These are phyloP conservation scores for Neurospora africana DNA, from an alignment of 495 filamentous ascomycete genomes.

Conservation along the genomic window DNA sequence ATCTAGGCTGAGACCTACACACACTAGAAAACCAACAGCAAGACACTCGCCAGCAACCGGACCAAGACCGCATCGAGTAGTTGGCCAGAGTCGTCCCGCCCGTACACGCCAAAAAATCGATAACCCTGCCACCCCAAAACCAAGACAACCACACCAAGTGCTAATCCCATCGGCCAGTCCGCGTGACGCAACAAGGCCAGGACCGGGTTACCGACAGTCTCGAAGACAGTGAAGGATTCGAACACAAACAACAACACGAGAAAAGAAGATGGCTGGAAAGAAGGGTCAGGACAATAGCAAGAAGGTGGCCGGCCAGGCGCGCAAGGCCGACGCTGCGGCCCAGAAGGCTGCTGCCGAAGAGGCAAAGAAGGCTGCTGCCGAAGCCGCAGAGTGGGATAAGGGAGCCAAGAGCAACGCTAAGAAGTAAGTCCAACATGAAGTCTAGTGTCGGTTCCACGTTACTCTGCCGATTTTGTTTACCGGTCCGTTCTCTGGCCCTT, in stretches of 20 bases:
- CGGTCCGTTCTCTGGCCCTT: not conserved
- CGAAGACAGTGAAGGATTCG: not conserved
- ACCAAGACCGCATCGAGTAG: not conserved
- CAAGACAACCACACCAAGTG: not conserved
- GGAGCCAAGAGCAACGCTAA: constrained; percentile 75
- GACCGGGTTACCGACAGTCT: not conserved
- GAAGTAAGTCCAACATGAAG: constrained; percentile 49
- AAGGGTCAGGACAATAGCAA: constrained; percentile 65
- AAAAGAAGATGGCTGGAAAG: constrained; percentile 62
- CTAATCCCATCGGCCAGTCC: not conserved
- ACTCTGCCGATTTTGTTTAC: not conserved
- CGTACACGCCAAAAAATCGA: not conserved
- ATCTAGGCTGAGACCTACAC: not conserved
- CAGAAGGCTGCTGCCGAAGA: constrained; percentile 62
- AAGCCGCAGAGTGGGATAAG: constrained; percentile 73
- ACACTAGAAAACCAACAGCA: not conserved
- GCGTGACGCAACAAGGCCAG: not conserved
- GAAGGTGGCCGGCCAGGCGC: constrained; percentile 81
- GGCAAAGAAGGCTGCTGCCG: constrained; percentile 53
- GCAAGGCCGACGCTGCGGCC: constrained; percentile 83
- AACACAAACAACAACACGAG: constrained; percentile 24
- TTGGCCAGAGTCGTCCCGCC: not conserved
- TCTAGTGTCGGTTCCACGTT: constrained; percentile 1
- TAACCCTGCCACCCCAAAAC: not conserved
- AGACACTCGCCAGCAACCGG: not conserved